Evolutionary conservation across 305 asterid species (phyloP), one percentile per base, ranked within the genome.

Genomic region (Petunia hybrid): DNA sequence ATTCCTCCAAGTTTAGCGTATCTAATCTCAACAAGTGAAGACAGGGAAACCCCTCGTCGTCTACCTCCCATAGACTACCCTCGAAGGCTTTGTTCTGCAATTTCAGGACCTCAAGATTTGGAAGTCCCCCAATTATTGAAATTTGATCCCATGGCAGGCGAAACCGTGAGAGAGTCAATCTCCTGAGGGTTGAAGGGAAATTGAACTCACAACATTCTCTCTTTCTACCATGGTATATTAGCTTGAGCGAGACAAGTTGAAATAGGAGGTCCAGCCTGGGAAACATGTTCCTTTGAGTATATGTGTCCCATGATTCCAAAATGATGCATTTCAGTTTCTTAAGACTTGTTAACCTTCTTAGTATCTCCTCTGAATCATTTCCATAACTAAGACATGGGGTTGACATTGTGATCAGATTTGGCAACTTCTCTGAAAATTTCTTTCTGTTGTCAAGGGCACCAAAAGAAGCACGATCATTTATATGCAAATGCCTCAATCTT

Each of bases 61-160:
- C 56, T 42, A 80, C 82, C 60, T 62, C 60, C 84, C 88, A 82
- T 53, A 62, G 12, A 38, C 57, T 43, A 57, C 88, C 86, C 45
- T 76, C 81, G 8, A 83, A 76, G n/a, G 64, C 84, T 22, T 22
- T 16, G 39, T 35, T 22, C 55, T 48, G 46, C 71, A 83, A 64
- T 63, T 85, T 83, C 4, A 85, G 83, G 53, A 77, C 82, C 81
- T 83, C 86, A 3, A 83, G 79, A 45, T 73, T 83, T 4, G 82
- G 84, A 41, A 85, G 70, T 63, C 13, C 1, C 65, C 57, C 0
- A 22, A 22, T 22, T 22, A 22, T 22, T 22, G 31, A 22, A 22
- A 22, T 22, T 22, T 22, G 31, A 7, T 81, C 40, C 85, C 82
- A 40, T 1, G 82, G 66, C 38, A 86, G 13, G 12, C 41, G 53